Evolutionary conservation across 225 moss, liverwort and hornwort species (phyloP), one percentile per base, ranked within the genome.

Genomic region (Polytrichum formosum): DNA sequence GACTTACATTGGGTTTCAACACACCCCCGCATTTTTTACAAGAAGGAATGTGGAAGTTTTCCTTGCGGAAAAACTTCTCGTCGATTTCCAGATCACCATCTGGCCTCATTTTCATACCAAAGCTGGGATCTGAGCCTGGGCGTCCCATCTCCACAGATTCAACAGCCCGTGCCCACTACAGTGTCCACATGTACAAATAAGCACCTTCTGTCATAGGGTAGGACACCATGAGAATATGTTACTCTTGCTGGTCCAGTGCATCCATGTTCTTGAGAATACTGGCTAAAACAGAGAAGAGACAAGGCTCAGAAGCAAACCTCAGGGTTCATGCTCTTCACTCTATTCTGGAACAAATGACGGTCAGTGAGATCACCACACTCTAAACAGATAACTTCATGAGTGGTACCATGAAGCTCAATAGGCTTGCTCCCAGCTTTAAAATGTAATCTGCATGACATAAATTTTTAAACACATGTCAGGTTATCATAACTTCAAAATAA

Each of bases 41-140:
- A 26, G 76, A 75, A 19, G 96, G 96, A 67, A 96, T 90, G 20
- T 73, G 70, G 63, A 96, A 96, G 61, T 86, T 84, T 70, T 93
- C 96, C 74, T 87, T 84, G 6, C 72, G 78, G 66, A 90, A 90
- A 53, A 96, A 91, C 76, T 67, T 89, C 77, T 90, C 88, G 61
- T 93, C 78, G 22, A 96, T 91, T 61, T 96, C 96, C 20, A 96
- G 73, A 56, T 96, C 96, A 67, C 96, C 96, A 75, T 96, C 96
- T n/a, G 96, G 96, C 28, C 96, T 93, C 73, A 90, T 85, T 68
- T 82, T 87, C 96, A 96, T 96, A 55, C 96, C 96, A 73, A 96
- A 96, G 70, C 85, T 90, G 58, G 85, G 84, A 81, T 84, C 87
- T 63, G 90, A 93, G 67, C 93, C 93, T 28, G 82, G 64, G 33